These are phyloP conservation scores for Saraca asoca DNA, from an alignment of 331 rosid genomes.

Conservation along the genomic window DNA sequence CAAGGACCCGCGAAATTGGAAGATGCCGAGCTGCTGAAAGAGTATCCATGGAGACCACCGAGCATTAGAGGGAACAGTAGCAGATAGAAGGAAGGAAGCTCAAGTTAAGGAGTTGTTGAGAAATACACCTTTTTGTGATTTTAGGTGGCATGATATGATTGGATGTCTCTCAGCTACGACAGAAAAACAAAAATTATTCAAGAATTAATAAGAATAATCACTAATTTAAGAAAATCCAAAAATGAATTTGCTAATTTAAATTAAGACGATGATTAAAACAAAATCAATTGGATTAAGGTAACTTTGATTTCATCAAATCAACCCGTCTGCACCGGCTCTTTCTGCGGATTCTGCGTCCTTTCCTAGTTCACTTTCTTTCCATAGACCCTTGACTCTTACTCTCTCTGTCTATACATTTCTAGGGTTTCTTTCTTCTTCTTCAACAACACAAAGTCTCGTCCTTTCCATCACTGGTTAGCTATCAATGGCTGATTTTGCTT, in stretches of 20 bases:
- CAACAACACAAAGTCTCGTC: slow-evolving; percentile 1
- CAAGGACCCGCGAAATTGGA: slow-evolving; percentile 27
- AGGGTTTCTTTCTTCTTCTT: slow-evolving; percentile 55
- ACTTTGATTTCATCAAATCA: slow-evolving; percentile 54
- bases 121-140: too few species aligned
- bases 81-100: too few species aligned
- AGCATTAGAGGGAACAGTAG: too few species aligned
- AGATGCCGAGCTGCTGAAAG: slow-evolving; percentile 39
- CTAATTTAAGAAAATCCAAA: too few species aligned
- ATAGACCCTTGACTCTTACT: slow-evolving; percentile 40
- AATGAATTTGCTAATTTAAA: neutral
- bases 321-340: slow-evolving; percentile 65
- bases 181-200: too few species aligned
- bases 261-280: neutral
- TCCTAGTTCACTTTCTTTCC: slow-evolving; percentile 34
- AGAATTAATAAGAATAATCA: too few species aligned
- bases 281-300: neutral
- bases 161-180: too few species aligned
- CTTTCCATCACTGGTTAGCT: slow-evolving; percentile 17
- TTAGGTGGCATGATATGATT: too few species aligned
- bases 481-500: slow-evolving; percentile 53
- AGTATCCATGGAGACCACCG: slow-evolving; percentile 21
- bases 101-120: too few species aligned
- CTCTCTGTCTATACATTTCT: slow-evolving; percentile 34
- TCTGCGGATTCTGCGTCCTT: slow-evolving; percentile 47